A percentile compares a stretch with the other conserved stretches of the same genome.
Evolutionary conservation across 192 early-diverging fungal genomes (phyloP).

Genomic region (Entomortierella lignicola): DNA sequence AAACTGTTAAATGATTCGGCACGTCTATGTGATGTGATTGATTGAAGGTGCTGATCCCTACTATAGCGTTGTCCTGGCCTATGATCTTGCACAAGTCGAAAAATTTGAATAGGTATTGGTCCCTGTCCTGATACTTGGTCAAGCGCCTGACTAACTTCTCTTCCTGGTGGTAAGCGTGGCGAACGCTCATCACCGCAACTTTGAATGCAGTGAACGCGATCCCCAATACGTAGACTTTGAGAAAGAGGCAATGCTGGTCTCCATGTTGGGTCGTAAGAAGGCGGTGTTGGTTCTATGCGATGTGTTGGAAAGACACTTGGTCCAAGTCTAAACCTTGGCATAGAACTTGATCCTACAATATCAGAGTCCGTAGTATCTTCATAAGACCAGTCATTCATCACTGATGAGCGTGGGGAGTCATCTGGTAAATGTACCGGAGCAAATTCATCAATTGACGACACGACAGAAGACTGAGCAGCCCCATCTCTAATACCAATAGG

Average conservation of each 20-base stretch:
- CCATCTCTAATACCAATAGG: background rate
- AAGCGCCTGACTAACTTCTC: background rate
- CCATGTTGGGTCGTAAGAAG: slow-evolving; percentile 36
- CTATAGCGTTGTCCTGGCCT: background rate
- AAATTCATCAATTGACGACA: slow-evolving; percentile 5
- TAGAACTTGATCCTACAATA: background rate
- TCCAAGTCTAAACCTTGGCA: background rate
- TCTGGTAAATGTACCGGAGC: slow-evolving; percentile 3
- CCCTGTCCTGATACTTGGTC: background rate
- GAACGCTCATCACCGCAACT: background rate
- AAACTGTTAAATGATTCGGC: slow-evolving; percentile 5
- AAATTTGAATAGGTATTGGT: background rate
- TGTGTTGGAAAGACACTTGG: background rate
- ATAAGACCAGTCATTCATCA: slow-evolving; percentile 2
- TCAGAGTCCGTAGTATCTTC: background rate
- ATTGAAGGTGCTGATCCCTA: background rate
- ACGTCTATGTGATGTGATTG: slow-evolving; percentile 7
- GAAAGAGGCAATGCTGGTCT: slow-evolving; percentile 4
- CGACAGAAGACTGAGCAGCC: slow-evolving; percentile 5
- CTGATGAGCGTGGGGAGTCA: slow-evolving; percentile 8
- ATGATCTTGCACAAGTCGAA: background rate
- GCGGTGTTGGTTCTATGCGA: slow-evolving; percentile 8
- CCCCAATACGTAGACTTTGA: background rate
- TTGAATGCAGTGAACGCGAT: background rate
- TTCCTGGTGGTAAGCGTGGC: background rate